phyloP scores from a whole-genome alignment of 768 basidiomycete species.

The Agrocybe pediades region DNA sequence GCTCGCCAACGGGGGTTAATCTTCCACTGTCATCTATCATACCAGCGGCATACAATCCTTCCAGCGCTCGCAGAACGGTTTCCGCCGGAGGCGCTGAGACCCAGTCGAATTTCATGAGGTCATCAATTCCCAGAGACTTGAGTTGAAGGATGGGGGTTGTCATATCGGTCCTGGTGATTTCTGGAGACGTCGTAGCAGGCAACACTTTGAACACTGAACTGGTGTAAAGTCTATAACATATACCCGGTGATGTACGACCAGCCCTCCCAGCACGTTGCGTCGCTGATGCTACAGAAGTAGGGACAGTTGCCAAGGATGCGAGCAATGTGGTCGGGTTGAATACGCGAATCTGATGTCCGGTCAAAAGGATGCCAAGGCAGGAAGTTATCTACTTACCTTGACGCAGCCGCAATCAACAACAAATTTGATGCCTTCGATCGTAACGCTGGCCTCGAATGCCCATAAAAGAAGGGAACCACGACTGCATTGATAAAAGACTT shows the following conservation, averaged over 20 bases:
- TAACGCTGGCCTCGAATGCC: conserved; percentile 78
- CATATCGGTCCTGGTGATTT: conserved; percentile 90
- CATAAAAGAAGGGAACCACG: background rate
- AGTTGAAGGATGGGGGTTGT: conserved; percentile 91
- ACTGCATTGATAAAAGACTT: conserved; percentile 6
- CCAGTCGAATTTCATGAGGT: conserved; percentile 97
- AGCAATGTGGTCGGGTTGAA: conserved; percentile 88
- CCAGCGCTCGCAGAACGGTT: conserved; percentile 82
- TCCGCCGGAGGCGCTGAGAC: conserved; percentile 86
- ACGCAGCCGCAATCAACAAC: conserved; percentile 96
- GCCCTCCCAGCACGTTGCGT: conserved; percentile 94
- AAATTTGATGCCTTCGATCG: conserved; percentile 93
- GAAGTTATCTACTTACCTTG: conserved; percentile 58
- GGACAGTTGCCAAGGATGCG: conserved; percentile 80
- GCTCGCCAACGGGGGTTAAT: conserved; percentile 74
- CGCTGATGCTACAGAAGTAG: conserved; percentile 86
- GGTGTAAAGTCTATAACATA: conserved; percentile 92
- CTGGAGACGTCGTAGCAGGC: conserved; percentile 75
- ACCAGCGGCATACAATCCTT: conserved; percentile 76
- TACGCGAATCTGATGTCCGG: conserved; percentile 67
- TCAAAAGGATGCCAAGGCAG: background rate
- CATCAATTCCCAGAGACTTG: conserved; percentile 93
- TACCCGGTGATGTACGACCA: conserved; percentile 88
- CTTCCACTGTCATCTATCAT: conserved; percentile 85
- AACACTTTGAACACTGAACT: conserved; percentile 60